Conservation (phyloP, 306 rosid genomes). For the Sicyos baderoa region DNA sequence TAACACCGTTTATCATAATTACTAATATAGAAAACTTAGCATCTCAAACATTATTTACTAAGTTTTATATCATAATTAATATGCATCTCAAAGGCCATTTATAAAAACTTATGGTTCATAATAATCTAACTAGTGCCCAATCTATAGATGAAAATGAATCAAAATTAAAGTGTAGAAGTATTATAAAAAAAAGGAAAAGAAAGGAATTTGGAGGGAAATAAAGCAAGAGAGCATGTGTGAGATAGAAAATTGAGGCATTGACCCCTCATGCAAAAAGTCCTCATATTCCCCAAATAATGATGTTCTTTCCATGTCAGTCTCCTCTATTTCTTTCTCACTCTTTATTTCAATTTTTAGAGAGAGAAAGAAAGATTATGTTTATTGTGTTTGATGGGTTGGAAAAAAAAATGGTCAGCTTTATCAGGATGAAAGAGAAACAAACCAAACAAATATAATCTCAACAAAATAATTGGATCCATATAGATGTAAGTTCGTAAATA, state of each 20-base stretch:
- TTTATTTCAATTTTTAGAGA: neutral
- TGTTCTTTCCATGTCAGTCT: conserved; percentile 13
- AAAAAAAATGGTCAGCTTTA: conserved; percentile 15
- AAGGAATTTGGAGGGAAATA: neutral
- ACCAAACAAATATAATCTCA: neutral
- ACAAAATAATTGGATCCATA: no score
- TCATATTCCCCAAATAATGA: conserved; percentile 20
- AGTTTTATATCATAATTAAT: no score
- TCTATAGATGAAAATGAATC: no score
- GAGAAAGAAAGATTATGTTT: neutral
- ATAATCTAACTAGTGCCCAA: no score
- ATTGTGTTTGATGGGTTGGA: conserved; percentile 14
- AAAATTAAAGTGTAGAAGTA: no score
- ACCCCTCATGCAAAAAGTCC: conserved; percentile 20
- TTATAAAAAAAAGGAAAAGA: neutral
- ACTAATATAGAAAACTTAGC: no score
- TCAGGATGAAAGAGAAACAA: neutral
- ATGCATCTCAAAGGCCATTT: no score
- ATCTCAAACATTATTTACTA: no score
- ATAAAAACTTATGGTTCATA: no score
- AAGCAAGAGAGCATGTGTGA: conserved; percentile 9
- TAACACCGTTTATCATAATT: no score
- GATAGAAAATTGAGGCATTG: neutral
- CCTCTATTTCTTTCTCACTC: conserved; percentile 2
- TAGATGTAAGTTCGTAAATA: no score